Conservation (phyloP, 345 rosid species). For the Geranium rotundifolium region DNA sequence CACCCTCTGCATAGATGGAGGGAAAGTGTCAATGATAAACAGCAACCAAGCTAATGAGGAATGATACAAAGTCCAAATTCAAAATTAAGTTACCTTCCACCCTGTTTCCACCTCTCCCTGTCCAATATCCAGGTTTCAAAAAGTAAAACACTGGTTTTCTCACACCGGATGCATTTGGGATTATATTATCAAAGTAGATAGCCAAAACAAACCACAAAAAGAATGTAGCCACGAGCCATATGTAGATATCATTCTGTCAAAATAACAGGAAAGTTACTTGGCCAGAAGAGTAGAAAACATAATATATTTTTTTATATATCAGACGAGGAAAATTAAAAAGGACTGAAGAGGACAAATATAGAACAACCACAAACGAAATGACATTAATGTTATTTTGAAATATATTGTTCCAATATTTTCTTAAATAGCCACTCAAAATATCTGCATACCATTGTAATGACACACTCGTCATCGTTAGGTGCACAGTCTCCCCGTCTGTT, state of each 20-base stretch:
- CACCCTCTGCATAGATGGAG: slow-evolving; percentile 50
- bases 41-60: slow-evolving; percentile 7
- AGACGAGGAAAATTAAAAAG: neutral
- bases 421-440: neutral
- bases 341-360: neutral
- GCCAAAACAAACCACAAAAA: slow-evolving; percentile 62
- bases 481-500: slow-evolving; percentile 45
- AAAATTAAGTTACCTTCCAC: slow-evolving; percentile 39
- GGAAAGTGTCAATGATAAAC: slow-evolving; percentile 6
- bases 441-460: slow-evolving; percentile 57
- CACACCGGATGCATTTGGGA: slow-evolving; percentile 70
- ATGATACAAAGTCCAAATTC: slow-evolving; percentile 7
- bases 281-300: neutral
- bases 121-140: slow-evolving; percentile 75
- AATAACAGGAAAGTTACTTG: neutral
- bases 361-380: neutral
- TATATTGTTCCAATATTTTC: neutral
- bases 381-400: neutral
- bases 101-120: slow-evolving; percentile 72
- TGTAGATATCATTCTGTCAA: slow-evolving; percentile 65
- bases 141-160: slow-evolving; percentile 70
- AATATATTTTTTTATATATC: neutral
- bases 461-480: slow-evolving; percentile 44
- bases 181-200: slow-evolving; percentile 72
- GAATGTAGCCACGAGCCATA: slow-evolving; percentile 57